Base-by-base conservation (phyloP, 148 eudicot species). In the Chenopodium album region DNA sequence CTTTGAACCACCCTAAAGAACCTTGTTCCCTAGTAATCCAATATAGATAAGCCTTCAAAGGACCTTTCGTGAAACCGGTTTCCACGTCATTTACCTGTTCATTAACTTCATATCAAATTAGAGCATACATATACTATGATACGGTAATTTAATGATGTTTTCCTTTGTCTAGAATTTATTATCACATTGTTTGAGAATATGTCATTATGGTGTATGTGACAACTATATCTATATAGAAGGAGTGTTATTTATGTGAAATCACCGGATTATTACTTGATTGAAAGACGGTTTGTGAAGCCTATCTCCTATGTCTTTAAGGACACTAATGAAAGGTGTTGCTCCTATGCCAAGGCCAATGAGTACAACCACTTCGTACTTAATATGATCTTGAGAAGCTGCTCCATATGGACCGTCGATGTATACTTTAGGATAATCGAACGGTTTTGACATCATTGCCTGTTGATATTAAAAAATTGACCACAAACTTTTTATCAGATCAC, bases 1-100 rank as follows among this genome's bases (percentile, higher is more conserved):
- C 90, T 82, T 72, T 85, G 77, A 88, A 85, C 90, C 90, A 88
- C 11, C 80, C 77, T 37, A 88, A 77, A 23, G 90, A 88, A 64
- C 82, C 83, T 48, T 85, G 85, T 69, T 85, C 90, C 64, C 90
- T 79, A 6, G 90, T 88, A 1, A 88, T 88, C 90, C 84, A 86
- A 54, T 80, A 86, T 16, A 83, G 64, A 44, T 86, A 86, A n/a
- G 86, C 84, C 66, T 83, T 86, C 32, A 76, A 46, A 8, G 88
- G 88, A 41, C 77, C 60, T 5, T 76, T 77, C 13, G 34, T 1
- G 54, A 73, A 50, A 65, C 62, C 82, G 0, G 0, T 19, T n/a
- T 83, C 79, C 29, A 26, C 28, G 14, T 83, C 79, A n/a, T 54
- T 20, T 46, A 8, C 79, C 85, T 83, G 64, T 23, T 56, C 41